These are phyloP conservation scores for Penicillium rolfsii DNA, from an alignment of 2,329 filamentous ascomycete genomes.

Conservation along the genomic window DNA sequence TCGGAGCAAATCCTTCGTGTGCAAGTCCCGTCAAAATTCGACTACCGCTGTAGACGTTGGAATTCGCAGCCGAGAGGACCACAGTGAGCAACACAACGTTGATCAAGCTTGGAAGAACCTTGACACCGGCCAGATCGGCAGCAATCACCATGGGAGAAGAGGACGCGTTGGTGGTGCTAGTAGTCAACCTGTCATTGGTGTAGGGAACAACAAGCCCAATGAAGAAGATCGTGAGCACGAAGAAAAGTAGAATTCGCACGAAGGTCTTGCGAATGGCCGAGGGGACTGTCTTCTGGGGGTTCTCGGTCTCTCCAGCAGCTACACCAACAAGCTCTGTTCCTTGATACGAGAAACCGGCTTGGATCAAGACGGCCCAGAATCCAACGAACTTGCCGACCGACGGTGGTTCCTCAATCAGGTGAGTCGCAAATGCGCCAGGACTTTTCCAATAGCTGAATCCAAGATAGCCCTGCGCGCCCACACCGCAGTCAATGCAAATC, in stretches of 20 bases:
- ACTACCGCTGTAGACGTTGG: conserved; percentile 54
- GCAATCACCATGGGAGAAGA: conserved; percentile 49
- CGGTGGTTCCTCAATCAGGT: conserved; percentile 61
- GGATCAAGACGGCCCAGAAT: conserved; percentile 56
- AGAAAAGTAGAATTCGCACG: conserved; percentile 69
- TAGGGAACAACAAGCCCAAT: conserved; percentile 72
- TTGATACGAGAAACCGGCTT: conserved; percentile 46
- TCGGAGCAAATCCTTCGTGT: conserved; percentile 48
- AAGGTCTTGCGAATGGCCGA: conserved; percentile 73
- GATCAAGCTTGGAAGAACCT: conserved; percentile 43
- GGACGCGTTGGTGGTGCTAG: conserved; percentile 30
- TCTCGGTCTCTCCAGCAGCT: conserved; percentile 72
- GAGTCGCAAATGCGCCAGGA: conserved; percentile 70
- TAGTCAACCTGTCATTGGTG: conserved; percentile 56
- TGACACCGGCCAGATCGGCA: conserved; percentile 41
- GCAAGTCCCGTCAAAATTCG: conserved; percentile 70
- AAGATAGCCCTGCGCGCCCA: conserved; percentile 70
- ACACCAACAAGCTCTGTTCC: conserved; percentile 76
- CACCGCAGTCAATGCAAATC: conserved; percentile 74
- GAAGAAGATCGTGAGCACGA: conserved; percentile 57
- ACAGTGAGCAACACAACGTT: conserved; percentile 47
- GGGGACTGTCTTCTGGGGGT: conserved; percentile 72
- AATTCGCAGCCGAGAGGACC: conserved; percentile 47
- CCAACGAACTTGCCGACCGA: conserved; percentile 65
- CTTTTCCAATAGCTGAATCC: conserved; percentile 72